Conservation (phyloP, 2,329 filamentous ascomycete genomes). For the Phaeosphaeria sp. region DNA sequence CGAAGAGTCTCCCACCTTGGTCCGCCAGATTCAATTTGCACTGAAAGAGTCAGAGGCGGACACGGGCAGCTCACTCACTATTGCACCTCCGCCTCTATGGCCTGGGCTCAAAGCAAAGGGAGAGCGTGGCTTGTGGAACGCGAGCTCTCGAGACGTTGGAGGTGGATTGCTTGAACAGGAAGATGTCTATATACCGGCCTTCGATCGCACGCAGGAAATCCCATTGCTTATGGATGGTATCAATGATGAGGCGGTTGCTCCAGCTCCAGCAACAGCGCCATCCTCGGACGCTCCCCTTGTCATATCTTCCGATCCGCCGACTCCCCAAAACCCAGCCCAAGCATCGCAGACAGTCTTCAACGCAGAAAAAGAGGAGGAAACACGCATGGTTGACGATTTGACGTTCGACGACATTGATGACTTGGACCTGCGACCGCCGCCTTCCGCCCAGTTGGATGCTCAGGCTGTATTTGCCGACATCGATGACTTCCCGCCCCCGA, state of each 20-base stretch:
- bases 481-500: slow-evolving; percentile 27
- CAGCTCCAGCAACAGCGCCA: not conserved
- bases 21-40: slow-evolving; percentile 45
- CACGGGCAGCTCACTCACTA: not conserved
- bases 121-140: slow-evolving; percentile 40
- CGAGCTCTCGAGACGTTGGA: slow-evolving; percentile 40
- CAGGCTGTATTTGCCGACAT: slow-evolving; percentile 33
- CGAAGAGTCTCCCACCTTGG: slow-evolving; percentile 45
- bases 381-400: not conserved
- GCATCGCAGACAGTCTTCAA: not conserved
- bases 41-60: slow-evolving; percentile 44
- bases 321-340: slow-evolving; percentile 12
- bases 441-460: slow-evolving; percentile 32
- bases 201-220: slow-evolving; percentile 40
- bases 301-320: slow-evolving; percentile 33
- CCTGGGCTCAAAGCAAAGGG: slow-evolving; percentile 28
- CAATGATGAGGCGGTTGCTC: slow-evolving; percentile 8
- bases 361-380: not conserved
- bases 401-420: slow-evolving; percentile 36
- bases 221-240: slow-evolving; percentile 34
- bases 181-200: slow-evolving; percentile 37
- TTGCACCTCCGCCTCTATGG: slow-evolving; percentile 16
- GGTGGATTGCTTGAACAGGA: slow-evolving; percentile 38
- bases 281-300: slow-evolving; percentile 15
- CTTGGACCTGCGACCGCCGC: slow-evolving; percentile 28